These are phyloP conservation scores for peach (Prunus persica) DNA, from an alignment of 306 rosid genomes.

Conservation along the genomic window Prunus_persica_NCBIv2 NC_034012.1:10303001-10303500, in stretches of 20 bases:
- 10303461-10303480: not conserved
- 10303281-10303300: not conserved
- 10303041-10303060: no score
- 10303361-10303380: not conserved
- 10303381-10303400: not conserved
- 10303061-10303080: no score
- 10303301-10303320: not conserved
- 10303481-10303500: not conserved
- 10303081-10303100: no score
- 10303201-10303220: no score
- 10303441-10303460: not conserved
- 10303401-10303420: not conserved
- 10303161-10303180: no score
- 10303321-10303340: not conserved
- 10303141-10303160: no score
- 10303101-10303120: no score
- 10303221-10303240: not conserved
- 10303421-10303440: not conserved
- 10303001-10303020: no score
- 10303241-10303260: not conserved
- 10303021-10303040: no score
- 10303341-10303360: not conserved
- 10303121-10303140: no score
- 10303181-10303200: no score
- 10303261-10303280: not conserved